phyloP scores from a whole-genome alignment of 805 yeast genomes.

The Candida sithepensis region DNA sequence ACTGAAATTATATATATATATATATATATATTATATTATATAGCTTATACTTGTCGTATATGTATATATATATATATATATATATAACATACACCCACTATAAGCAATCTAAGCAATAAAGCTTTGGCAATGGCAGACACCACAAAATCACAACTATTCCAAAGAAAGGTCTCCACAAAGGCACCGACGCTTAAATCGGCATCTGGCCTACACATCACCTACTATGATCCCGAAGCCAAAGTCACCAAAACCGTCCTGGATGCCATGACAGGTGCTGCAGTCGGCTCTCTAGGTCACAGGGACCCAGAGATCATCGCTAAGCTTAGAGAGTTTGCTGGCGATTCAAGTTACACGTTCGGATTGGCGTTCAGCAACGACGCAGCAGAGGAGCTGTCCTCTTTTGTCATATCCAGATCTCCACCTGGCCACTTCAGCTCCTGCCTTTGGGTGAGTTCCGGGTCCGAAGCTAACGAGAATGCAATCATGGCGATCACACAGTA shows the following conservation, averaged over 20 bases:
- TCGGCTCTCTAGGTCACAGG: constrained; percentile 40
- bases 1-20: no score
- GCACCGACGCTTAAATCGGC: constrained; percentile 38
- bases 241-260: constrained; percentile 33
- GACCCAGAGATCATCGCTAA: constrained; percentile 36
- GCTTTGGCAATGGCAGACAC: background rate
- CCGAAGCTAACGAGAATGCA: constrained; percentile 78
- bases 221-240: constrained; percentile 38
- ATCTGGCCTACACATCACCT: constrained; percentile 37
- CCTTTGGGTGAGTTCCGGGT: constrained; percentile 59
- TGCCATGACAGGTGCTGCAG: constrained; percentile 46
- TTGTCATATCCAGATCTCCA: constrained; percentile 37
- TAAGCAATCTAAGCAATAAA: no score
- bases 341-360: constrained; percentile 33
- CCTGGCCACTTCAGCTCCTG: constrained; percentile 34
- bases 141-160: constrained; percentile 36
- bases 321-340: constrained; percentile 31
- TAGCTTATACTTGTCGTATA: no score
- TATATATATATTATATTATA: no score
- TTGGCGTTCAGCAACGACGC: constrained; percentile 30
- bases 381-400: constrained; percentile 38
- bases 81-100: no score
- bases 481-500: constrained; percentile 58
- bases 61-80: background rate
- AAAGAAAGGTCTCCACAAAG: constrained; percentile 34